phyloP scores from a whole-genome alignment of 2,329 filamentous ascomycete species.

The Apiospora phragmitis region DNA sequence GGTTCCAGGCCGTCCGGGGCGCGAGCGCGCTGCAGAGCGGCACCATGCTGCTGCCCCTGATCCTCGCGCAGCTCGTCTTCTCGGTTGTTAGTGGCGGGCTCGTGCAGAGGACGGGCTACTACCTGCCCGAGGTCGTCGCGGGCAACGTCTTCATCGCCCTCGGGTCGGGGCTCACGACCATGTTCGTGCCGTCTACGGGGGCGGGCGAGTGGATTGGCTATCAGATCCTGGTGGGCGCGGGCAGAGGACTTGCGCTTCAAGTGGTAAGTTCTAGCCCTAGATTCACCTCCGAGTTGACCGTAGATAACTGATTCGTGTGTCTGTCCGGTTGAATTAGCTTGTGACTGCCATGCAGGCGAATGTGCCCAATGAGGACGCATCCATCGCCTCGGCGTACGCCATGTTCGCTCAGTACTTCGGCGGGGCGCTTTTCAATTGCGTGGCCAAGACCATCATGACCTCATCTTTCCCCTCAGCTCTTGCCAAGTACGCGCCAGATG shows the following conservation, averaged over 20 bases:
- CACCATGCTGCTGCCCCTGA: conserved; percentile 54
- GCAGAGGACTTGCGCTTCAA: conserved; percentile 23
- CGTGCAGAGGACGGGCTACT: conserved; percentile 42
- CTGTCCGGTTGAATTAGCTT: conserved; percentile 24
- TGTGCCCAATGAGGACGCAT: conserved; percentile 23
- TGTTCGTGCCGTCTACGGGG: conserved; percentile 47
- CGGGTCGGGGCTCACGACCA: conserved; percentile 56
- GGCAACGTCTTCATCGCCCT: conserved; percentile 41
- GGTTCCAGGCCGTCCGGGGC: conserved; percentile 55
- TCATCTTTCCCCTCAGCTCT: conserved; percentile 46
- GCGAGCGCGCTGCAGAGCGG: conserved; percentile 53
- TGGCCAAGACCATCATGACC: conserved; percentile 54
- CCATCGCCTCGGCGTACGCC: conserved; percentile 33
- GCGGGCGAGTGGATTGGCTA: conserved; percentile 35
- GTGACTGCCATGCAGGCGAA: conserved; percentile 29
- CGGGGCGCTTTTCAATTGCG: conserved; percentile 48
- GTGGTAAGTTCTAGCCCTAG: background rate
- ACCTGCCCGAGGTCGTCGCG: conserved; percentile 41
- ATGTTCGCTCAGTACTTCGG: conserved; percentile 55
- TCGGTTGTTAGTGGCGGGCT: conserved; percentile 45
- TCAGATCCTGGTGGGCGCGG: conserved; percentile 30
- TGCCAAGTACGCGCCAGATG: conserved; percentile 36
- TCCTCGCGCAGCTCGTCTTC: conserved; percentile 50
- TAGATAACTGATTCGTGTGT: conserved; percentile 19
- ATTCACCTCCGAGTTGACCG: no score